Conservation (phyloP, 176 grass and related monocot genomes). For the sorghum (Sorghum bicolor) region Sorghum_bicolor_NCBIv3 NC_012870.2:25620501-25621000, state of each 20-base stretch:
- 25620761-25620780: neutral
- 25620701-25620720: neutral
- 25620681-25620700: neutral
- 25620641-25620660: neutral
- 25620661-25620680: neutral
- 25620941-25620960: too few relatives aligned
- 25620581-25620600: neutral
- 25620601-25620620: too few relatives aligned
- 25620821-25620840: neutral
- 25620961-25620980: too few relatives aligned
- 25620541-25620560: neutral
- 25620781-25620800: neutral
- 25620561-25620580: neutral
- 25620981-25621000: too few relatives aligned
- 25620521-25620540: conserved; percentile 30
- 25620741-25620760: neutral
- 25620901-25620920: too few relatives aligned
- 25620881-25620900: too few relatives aligned
- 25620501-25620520: conserved; percentile 14
- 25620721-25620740: neutral
- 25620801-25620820: neutral
- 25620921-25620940: too few relatives aligned
- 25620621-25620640: too few relatives aligned
- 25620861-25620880: too few relatives aligned
- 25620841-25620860: too few relatives aligned